These are phyloP conservation scores for Epichloe elymi DNA, from an alignment of 2,329 filamentous ascomycete genomes.

Conservation along the genomic window DNA sequence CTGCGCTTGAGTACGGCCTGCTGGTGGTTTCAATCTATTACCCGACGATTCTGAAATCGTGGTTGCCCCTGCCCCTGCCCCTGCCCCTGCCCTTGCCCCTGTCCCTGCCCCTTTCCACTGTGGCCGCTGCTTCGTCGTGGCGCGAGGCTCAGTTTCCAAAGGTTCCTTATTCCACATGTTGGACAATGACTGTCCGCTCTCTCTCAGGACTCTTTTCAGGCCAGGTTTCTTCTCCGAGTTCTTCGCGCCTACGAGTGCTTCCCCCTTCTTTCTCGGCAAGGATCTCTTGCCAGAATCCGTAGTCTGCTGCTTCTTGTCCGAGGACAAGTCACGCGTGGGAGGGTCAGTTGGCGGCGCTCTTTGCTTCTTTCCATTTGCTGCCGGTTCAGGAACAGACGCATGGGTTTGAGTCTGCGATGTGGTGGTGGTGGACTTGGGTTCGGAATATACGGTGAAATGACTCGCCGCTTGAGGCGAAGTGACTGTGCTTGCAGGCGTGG, in stretches of 20 bases:
- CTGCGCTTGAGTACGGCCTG: constrained; percentile 4
- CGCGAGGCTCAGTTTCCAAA: constrained; percentile 10
- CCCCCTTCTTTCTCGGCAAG: constrained; percentile 17
- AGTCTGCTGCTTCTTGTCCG: background rate
- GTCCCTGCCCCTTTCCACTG: constrained; percentile 13
- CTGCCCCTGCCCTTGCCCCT: constrained; percentile 6
- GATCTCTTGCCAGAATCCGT: constrained; percentile 5
- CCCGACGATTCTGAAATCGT: background rate
- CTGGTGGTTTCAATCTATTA: constrained; percentile 2
- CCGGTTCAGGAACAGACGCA: background rate
- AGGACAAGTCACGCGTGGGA: constrained; percentile 9
- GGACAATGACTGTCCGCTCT: constrained; percentile 32
- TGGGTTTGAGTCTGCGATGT: background rate
- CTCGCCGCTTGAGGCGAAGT: constrained; percentile 4
- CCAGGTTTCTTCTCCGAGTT: constrained; percentile 12
- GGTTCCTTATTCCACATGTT: constrained; percentile 38
- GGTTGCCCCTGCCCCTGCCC: constrained; percentile 6
- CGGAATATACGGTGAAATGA: constrained; percentile 4
- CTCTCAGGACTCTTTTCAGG: constrained; percentile 36
- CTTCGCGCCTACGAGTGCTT: constrained; percentile 11
- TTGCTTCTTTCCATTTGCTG: constrained; percentile 34
- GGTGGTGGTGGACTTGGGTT: background rate
- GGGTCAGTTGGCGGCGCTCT: constrained; percentile 21
- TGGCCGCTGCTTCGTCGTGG: constrained; percentile 11
- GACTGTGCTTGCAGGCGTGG: constrained; percentile 2